Conservation (phyloP, 345 rosid genomes). For the Linum trigynum region DNA sequence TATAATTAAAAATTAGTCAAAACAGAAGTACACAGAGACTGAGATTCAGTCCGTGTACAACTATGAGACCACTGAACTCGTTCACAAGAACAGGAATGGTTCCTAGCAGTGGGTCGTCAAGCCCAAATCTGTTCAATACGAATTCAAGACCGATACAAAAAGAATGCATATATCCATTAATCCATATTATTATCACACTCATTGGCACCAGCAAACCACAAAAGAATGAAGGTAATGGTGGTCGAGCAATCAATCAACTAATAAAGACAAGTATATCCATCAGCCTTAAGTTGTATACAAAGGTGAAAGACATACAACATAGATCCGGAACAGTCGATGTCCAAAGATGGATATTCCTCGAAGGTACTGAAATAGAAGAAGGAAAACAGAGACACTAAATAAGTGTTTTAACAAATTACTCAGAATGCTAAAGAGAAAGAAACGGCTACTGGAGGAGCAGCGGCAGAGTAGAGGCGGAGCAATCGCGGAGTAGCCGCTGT, state of each 20-base stretch:
- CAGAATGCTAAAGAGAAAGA: slow-evolving; percentile 1
- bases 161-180: slow-evolving; percentile 82
- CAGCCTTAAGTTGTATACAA: background rate
- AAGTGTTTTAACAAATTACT: background rate
- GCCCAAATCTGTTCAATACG: slow-evolving; percentile 81
- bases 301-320: slow-evolving; percentile 44
- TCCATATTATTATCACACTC: slow-evolving; percentile 65
- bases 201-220: slow-evolving; percentile 63
- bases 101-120: slow-evolving; percentile 76
- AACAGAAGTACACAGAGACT: slow-evolving; percentile 59
- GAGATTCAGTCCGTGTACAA: slow-evolving; percentile 82
- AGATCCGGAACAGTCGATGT: slow-evolving; percentile 61
- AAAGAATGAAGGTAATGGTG: background rate
- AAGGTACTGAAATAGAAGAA: slow-evolving; percentile 44
- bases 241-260: background rate
- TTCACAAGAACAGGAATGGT: slow-evolving; percentile 71
- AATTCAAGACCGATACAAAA: slow-evolving; percentile 77
- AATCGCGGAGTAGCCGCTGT: no score
- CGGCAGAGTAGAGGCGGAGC: no score
- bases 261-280: background rate
- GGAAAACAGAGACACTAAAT: background rate
- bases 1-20: no score
- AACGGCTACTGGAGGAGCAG: background rate
- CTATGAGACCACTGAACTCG: slow-evolving; percentile 92
- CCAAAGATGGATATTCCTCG: slow-evolving; percentile 85